Percentiles rank a stretch among this genome's conserved stretches.
phyloP scores from a whole-genome alignment of 306 rosid species.

The Begonia peltatifolia region DNA sequence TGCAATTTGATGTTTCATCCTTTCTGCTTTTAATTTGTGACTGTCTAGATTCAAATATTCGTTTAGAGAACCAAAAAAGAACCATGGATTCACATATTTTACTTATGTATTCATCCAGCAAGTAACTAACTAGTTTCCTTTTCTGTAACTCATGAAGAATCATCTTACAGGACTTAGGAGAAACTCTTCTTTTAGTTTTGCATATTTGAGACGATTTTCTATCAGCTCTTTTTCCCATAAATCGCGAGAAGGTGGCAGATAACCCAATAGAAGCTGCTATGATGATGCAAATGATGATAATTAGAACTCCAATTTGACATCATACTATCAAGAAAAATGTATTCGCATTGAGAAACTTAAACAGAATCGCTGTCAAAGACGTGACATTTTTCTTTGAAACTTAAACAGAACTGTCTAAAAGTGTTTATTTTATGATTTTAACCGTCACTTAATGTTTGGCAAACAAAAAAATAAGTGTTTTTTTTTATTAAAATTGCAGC shows the following conservation, averaged over 20 bases:
- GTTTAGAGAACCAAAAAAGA: slow-evolving; percentile 17
- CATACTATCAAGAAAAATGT: too few species aligned
- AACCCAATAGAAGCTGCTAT: slow-evolving; percentile 65
- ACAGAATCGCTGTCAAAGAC: too few species aligned
- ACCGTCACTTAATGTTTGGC: too few species aligned
- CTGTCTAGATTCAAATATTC: slow-evolving; percentile 51
- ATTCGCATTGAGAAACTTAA: too few species aligned
- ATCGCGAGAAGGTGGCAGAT: slow-evolving; percentile 52
- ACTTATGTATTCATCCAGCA: slow-evolving; percentile 1
- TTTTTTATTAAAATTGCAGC: too few species aligned
- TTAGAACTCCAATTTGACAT: slow-evolving; percentile 14
- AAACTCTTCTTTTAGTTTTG: slow-evolving; percentile 54
- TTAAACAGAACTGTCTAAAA: too few species aligned
- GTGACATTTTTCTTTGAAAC: too few species aligned
- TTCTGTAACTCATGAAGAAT: slow-evolving; percentile 8
- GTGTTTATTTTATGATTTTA: too few species aligned
- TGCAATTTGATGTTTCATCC: slow-evolving; percentile 18
- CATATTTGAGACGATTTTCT: slow-evolving; percentile 47
- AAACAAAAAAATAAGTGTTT: too few species aligned
- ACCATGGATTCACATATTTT: slow-evolving; percentile 8
- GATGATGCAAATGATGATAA: slow-evolving; percentile 21
- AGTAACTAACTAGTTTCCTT: slow-evolving; percentile 5
- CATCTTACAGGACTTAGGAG: slow-evolving; percentile 61
- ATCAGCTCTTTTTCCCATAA: slow-evolving; percentile 44
- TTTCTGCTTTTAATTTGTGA: slow-evolving; percentile 35